Evolutionary conservation across 192 early-diverging fungal genomes (phyloP), one percentile per base, ranked within the genome.

Genomic region (Coemansia sp.): DNA sequence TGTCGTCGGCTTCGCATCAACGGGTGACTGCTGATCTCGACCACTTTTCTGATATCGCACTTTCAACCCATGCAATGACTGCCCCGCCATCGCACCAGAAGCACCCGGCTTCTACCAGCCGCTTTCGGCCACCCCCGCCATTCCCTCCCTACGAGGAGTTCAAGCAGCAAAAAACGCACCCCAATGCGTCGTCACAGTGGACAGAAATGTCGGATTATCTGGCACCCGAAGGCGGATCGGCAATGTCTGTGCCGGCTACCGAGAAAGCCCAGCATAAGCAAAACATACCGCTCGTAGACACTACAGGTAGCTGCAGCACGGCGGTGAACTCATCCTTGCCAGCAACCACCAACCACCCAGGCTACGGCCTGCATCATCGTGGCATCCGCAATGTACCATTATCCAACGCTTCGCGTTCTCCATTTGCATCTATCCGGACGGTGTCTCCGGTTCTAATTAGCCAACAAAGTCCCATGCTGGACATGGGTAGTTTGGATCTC

Each of bases 121-220:
- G 16, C 44, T 12, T 14, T 10, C 46, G 26, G 19, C 31, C 41
- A 10, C 35, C 63, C 9, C 30, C 56, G 26, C 63, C 40, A 41
- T 44, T 67, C 7, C 71, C 71, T 3, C 58, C 71, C n/a, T 73
- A 67, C 28, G 64, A 73, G 31, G 70, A 73, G 47, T 73, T 58
- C 35, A 65, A 61, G 31, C 55, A 54, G 21, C 62, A 56, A 26
- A 16, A 3, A 41, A 16, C 40, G 12, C 46, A 28, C 23, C 46
- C 13, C 13, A 28, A 28, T 1, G 40, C 40, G 28, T 18, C 15
- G 28, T 18, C 15, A 14, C 23, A 13, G 15, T 30, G 1, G 31
- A 28, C 12, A 12, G 8, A 50, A 10, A 10, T 18, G 36, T 52
- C 37, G 23, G 14, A 6, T 31, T 35, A 35, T 39, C n/a, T 39